Base-by-base conservation (phyloP, 1,139 yeast species). In the Arxiozyma telluris region DNA sequence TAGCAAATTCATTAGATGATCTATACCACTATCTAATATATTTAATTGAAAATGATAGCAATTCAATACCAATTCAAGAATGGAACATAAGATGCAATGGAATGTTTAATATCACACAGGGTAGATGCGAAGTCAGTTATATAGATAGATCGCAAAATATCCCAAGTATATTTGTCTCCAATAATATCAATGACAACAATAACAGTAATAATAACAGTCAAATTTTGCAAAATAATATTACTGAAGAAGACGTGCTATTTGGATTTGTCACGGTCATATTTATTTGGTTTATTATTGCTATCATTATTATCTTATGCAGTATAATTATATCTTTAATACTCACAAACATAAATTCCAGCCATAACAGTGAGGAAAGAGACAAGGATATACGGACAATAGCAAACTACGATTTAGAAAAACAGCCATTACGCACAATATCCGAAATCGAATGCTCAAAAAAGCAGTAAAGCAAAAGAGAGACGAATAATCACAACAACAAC, bases 201-300 rank as follows among this genome's bases (percentile, higher is more conserved):
- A 20, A 18, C 7, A 20, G 17, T 4, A 41, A 15, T 7, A 9
- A 23, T 30, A 6, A 30, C 12, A 20, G 6, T 12, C 42, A 30
- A 21, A 25, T n/a, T 20, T 20, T 38, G 15, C 47, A 34, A 21
- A 38, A 21, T 17, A 34, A 34, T 22, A 20, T 46, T 25, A 49
- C 18, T 25, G 45, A 46, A 27, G 54, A 49, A 42, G 50, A 49
- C 20, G 52, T 46, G 15, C 38, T 52, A 27, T 45, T 44, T 34
- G 41, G 44, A 23, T 50, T 52, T n/a, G 44, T 46, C 38, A 50
- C 50, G 3, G 27, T 47, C 17, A 27, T 50, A 2, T 21, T 52
- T 9, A 41, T 50, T n/a, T 49, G 54, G 51, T 52, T 52, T 22
- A 50, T 49, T 23, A 47, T 50, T 15, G 34, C 46, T n/a, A n/a